Percentiles rank a stretch among this genome's conserved stretches.
phyloP scores from a whole-genome alignment of 2,329 filamentous ascomycete genomes.

The Drechslerella dactyloides region DNA sequence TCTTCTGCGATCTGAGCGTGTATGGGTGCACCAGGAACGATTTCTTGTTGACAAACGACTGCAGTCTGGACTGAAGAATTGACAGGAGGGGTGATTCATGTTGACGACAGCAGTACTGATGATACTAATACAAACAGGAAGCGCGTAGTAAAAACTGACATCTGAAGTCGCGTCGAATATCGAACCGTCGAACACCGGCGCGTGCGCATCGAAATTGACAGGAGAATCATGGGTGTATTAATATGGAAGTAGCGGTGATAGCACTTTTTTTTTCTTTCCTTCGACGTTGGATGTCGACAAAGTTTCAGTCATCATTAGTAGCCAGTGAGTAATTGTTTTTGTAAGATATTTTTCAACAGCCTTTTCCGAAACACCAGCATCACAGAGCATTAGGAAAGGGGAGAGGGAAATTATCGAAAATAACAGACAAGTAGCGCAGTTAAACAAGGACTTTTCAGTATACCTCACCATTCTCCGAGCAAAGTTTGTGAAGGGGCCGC shows the following conservation, averaged over 20 bases:
- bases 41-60: conserved; percentile 25
- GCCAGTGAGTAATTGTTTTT: conserved; percentile 39
- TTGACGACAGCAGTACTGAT: conserved; percentile 34
- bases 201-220: conserved; percentile 38
- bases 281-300: conserved; percentile 12
- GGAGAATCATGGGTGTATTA: conserved; percentile 47
- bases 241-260: conserved; percentile 43
- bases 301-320: conserved; percentile 49
- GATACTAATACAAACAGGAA: conserved; percentile 52
- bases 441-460: conserved; percentile 36
- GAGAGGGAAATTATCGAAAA: conserved; percentile 17
- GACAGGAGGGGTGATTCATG: conserved; percentile 9
- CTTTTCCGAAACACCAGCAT: conserved; percentile 47
- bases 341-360: conserved; percentile 12
- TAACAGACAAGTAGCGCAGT: conserved; percentile 10
- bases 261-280: conserved; percentile 22
- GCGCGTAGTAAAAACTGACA: conserved; percentile 47
- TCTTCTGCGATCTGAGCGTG: conserved; percentile 9
- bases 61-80: conserved; percentile 11
- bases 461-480: conserved; percentile 51
- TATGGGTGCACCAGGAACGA: conserved; percentile 20
- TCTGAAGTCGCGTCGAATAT: conserved; percentile 41
- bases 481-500: conserved; percentile 29
- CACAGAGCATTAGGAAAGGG: conserved; percentile 29
- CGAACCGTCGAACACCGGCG: conserved; percentile 44